Conservation (phyloP, 148 eudicot species). For the Nyssa sinensis region DNA sequence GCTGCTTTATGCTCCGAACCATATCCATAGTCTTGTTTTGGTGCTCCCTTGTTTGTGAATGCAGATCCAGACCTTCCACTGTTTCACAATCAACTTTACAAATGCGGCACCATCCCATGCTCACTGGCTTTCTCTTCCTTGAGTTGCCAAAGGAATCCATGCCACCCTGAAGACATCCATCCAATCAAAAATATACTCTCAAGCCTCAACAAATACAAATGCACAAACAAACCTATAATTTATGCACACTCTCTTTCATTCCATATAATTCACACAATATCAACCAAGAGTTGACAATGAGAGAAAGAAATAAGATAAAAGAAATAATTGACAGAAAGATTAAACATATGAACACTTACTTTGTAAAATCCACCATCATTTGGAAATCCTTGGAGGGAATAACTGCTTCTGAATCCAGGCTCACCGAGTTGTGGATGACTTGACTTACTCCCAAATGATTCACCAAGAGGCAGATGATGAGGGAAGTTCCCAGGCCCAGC, state of each 20-base stretch:
- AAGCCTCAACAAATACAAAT: slow-evolving; percentile 2
- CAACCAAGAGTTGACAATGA: background rate
- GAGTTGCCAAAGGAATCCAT: slow-evolving; percentile 61
- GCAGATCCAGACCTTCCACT: slow-evolving; percentile 88
- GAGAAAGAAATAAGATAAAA: background rate
- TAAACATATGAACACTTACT: slow-evolving; percentile 42
- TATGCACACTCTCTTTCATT: background rate
- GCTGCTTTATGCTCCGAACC: slow-evolving; percentile 71
- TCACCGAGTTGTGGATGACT: slow-evolving; percentile 61
- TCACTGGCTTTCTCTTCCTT: slow-evolving; percentile 64
- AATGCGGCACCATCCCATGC: slow-evolving; percentile 86
- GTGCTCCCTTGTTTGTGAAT: slow-evolving; percentile 88
- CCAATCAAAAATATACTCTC: slow-evolving; percentile 14
- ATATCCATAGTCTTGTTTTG: slow-evolving; percentile 80
- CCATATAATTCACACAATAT: background rate
- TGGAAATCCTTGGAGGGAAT: slow-evolving; percentile 25
- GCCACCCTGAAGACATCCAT: slow-evolving; percentile 47
- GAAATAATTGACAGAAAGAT: background rate
- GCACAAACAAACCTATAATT: too few species aligned
- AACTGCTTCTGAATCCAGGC: slow-evolving; percentile 64
- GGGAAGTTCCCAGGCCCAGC: slow-evolving; percentile 51
- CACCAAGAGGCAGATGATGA: slow-evolving; percentile 48
- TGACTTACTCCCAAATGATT: slow-evolving; percentile 53
- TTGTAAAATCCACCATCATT: slow-evolving; percentile 15
- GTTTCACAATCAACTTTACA: slow-evolving; percentile 92